phyloP scores from a whole-genome alignment of 1,139 yeast species.

The Kluyveromyces marxianus region DNA sequence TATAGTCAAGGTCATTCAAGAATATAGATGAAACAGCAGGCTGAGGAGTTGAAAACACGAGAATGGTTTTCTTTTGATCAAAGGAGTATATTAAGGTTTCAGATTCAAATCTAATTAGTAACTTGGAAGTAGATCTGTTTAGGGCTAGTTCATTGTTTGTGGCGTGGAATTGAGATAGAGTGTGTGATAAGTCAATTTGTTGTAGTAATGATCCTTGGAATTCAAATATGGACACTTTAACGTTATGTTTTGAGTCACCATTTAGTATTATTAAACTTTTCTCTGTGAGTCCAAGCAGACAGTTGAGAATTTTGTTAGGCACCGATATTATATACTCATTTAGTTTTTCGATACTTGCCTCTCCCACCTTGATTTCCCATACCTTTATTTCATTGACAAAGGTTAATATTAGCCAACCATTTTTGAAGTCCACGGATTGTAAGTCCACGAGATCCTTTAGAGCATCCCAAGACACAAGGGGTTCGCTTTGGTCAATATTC shows the following conservation, averaged over 20 bases:
- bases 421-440: constrained; percentile 21
- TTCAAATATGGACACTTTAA: constrained; percentile 22
- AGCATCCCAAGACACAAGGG: constrained; percentile 12
- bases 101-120: constrained; percentile 21
- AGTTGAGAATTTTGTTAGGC: neutral
- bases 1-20: constrained; percentile 12
- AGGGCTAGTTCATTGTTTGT: constrained; percentile 14
- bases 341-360: constrained; percentile 6
- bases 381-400: constrained; percentile 13
- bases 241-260: constrained; percentile 12
- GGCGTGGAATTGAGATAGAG: constrained; percentile 6
- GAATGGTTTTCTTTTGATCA: constrained; percentile 23
- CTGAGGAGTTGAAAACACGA: neutral
- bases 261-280: constrained; percentile 25
- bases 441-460: constrained; percentile 14
- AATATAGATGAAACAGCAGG: constrained; percentile 3
- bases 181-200: constrained; percentile 17
- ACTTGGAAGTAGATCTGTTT: constrained; percentile 27
- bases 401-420: constrained; percentile 21
- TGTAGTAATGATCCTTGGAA: constrained; percentile 25
- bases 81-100: constrained; percentile 25
- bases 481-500: constrained; percentile 11
- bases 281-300: constrained; percentile 25
- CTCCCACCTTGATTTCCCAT: constrained; percentile 14
- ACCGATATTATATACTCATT: constrained; percentile 13